Conservation (phyloP, 371 early-diverging fungal species). For the Neoconidiobolus thromboides region DNA sequence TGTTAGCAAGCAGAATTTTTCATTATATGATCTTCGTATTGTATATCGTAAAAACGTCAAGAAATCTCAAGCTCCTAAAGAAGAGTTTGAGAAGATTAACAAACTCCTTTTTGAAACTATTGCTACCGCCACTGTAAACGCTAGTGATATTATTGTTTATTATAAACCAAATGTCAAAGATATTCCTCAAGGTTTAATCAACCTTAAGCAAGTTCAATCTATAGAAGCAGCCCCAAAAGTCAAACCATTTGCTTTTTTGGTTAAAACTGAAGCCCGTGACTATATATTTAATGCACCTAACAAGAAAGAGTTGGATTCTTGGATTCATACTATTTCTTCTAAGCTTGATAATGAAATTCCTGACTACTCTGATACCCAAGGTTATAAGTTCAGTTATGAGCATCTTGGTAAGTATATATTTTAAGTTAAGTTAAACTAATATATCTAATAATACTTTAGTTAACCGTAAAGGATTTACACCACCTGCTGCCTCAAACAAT, state of each 20-base stretch:
- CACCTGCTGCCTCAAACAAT: background rate
- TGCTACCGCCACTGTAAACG: slow-evolving; percentile 20
- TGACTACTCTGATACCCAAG: slow-evolving; percentile 5
- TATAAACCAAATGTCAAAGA: slow-evolving; percentile 18
- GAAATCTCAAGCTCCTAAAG: slow-evolving; percentile 10
- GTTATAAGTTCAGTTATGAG: slow-evolving; percentile 5
- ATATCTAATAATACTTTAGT: background rate
- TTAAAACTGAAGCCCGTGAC: slow-evolving; percentile 19
- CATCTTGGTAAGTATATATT: background rate
- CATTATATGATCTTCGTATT: slow-evolving; percentile 14
- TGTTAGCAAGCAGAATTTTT: slow-evolving; percentile 9
- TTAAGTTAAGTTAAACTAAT: background rate
- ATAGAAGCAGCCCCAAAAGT: slow-evolving; percentile 14
- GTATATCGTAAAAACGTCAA: slow-evolving; percentile 20
- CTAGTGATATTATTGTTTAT: slow-evolving; percentile 17
- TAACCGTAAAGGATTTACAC: slow-evolving; percentile 1
- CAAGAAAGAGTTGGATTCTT: slow-evolving; percentile 16
- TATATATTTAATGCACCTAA: slow-evolving; percentile 18
- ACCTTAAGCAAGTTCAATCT: slow-evolving; percentile 18
- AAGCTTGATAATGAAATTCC: background rate
- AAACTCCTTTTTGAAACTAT: slow-evolving; percentile 16
- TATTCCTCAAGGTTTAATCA: slow-evolving; percentile 20
- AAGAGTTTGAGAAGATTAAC: slow-evolving; percentile 18
- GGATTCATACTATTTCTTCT: slow-evolving; percentile 17
- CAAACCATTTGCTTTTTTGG: slow-evolving; percentile 17